Base-by-base conservation (phyloP, 2,329 filamentous ascomycete genomes). In the Fusarium penzigii region DNA sequence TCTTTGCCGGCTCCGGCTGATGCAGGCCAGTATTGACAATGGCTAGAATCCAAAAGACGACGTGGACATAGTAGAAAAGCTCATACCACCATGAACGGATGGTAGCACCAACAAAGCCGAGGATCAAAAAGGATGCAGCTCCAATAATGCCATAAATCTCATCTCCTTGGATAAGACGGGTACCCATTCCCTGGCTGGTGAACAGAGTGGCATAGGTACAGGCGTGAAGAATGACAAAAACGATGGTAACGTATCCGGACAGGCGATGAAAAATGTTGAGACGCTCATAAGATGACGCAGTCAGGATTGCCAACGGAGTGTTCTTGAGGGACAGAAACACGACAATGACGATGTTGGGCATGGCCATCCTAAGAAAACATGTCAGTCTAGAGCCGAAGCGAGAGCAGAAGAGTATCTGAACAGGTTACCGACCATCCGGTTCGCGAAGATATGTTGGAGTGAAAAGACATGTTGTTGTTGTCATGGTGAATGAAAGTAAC, bases 311-410 rank as follows among this genome's bases (percentile, higher is more conserved):
- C 16, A 85, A 65, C 0, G 82, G 83, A 0, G 82, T 85, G 61
- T 85, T 84, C 59, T 84, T 84, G 40, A 85, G 70, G 1, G 78
- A 73, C 14, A 86, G 68, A 44, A 84, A 78, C 12, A 83, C 70
- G 12, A 82, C 72, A 14, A 86, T 67, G 12, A 72, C 67, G 29
- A 83, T 64, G 58, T 85, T 85, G 11, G 55, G 63, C 14, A 75
- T 57, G 1, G 70, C 64, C 51, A 77, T 64, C 74, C 74, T 76
- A 29, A 13, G n/a, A 16, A 16, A 17, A 41, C 48, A 10, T 45
- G 25, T 14, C 13, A 41, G 16, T 47, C 29, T 14, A 29, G 20
- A 25, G 20, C 20, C 20, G 7, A 25, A 25, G 7, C 20, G 20
- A 25, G 20, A 25, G 12, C 14, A 29, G 7, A 5, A 14, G 8